Evolutionary conservation across 352 stramenopile species (phyloP), one percentile per base, ranked within the genome.

Genomic region (Phytopythium vexans): DNA sequence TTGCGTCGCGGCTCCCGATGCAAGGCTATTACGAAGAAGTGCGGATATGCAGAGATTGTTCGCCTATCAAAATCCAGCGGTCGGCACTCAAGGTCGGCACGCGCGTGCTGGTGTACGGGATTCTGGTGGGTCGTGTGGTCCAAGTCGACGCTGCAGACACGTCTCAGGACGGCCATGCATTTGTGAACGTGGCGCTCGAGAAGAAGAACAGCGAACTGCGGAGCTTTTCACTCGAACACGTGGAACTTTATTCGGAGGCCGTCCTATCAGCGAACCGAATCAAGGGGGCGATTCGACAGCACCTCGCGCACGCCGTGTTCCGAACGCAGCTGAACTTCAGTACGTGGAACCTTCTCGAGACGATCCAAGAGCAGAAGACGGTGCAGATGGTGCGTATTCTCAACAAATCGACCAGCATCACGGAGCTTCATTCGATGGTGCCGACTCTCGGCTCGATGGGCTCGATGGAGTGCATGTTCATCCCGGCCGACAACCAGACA

Each of bases 361-460:
- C 81, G 1, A 72, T 91, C 16, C 74, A 94, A 64, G 83, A 94
- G 55, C 83, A 94, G 44, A 77, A 83, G 42, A 92, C 81, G 3
- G 81, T 92, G 31, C 80, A 89, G 46, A 92, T 90, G 75, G 77
- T 94, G 44, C 74, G 78, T n/a, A 92, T 94, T 46, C 64, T 94
- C 6, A 90, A 86, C 69, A 92, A 88, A 37, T 89, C 79, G 31
- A 84, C 81, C 31, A 92, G 81, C 56, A 86, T 94, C 41, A 89
- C 70, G 14, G 83, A 92, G 44, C 69, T 94, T 9, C 76, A 71
- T 15, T 94, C 83, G 8, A 88, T 94, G 77, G 68, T 91, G 14
- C 83, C 83, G 15, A 85, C 71, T 39, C 68, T 92, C 9, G 74
- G 77, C 21, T 27, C 21, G 21, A 27, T 27, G 7, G 47, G 47